Evolutionary conservation across 2,329 filamentous ascomycete species (phyloP).

Genomic region (Biscogniauxia sp.): DNA sequence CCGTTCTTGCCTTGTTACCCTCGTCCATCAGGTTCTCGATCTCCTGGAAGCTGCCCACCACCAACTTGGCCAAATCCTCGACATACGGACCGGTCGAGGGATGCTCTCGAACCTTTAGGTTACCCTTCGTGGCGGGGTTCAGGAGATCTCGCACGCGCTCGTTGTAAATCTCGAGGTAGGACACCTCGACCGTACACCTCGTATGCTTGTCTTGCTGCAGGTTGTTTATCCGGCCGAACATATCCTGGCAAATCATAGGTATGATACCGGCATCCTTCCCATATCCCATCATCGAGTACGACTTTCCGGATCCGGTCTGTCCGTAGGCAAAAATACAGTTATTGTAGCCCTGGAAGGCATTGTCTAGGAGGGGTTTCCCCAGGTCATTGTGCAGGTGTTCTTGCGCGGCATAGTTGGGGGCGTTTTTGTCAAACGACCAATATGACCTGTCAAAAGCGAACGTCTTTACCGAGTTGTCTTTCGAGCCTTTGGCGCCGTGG

Average conservation of each 20-base stretch:
- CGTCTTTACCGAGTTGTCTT: conserved; percentile 71
- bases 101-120: conserved; percentile 95
- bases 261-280: conserved; percentile 95
- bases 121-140: conserved; percentile 93
- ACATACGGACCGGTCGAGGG: conserved; percentile 97
- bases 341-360: conserved; percentile 98
- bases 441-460: conserved; percentile 98
- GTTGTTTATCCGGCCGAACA: conserved; percentile 82
- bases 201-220: conserved; percentile 72
- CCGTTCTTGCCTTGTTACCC: conserved; percentile 96
- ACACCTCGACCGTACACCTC: conserved; percentile 93
- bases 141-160: conserved; percentile 93
- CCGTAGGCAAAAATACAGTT: conserved; percentile 99
- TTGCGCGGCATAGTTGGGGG: conserved; percentile 83
- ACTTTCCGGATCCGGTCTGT: conserved; percentile 97
- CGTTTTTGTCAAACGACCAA: conserved; percentile 90
- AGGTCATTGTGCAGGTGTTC: conserved; percentile 85
- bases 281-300: conserved; percentile 99
- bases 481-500: conserved; percentile 61
- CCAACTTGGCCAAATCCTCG: conserved; percentile 92
- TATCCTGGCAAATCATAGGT: conserved; percentile 93
- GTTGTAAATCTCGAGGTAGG: conserved; percentile 99
- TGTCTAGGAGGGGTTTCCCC: conserved; percentile 87
- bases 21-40: conserved; percentile 99
- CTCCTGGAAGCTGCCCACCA: conserved; percentile 88